These are phyloP conservation scores for Carex cristatella DNA, from an alignment of 176 grass and related monocot genomes.

Conservation along the genomic window DNA sequence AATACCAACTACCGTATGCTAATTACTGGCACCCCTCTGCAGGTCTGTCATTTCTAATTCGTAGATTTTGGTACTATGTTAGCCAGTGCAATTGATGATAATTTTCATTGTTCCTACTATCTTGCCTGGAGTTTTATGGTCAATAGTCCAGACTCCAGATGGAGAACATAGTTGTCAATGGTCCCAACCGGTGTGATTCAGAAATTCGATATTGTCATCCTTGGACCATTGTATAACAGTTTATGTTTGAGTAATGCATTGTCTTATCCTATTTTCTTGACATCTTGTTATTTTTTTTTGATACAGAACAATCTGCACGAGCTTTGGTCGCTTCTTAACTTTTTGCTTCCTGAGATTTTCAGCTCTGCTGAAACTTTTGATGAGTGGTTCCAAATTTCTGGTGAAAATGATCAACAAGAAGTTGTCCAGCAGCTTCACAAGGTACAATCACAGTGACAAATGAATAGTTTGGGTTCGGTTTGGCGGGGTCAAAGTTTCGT, in stretches of 20 bases:
- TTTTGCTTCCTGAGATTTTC: conserved; percentile 97
- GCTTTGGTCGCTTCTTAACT: conserved; percentile 98
- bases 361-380: conserved; percentile 98
- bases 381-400: conserved; percentile 98
- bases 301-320: conserved; percentile 97
- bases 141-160: not conserved
- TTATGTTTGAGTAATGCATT: not conserved
- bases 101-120: not conserved
- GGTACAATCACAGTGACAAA: conserved; percentile 20
- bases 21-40: conserved; percentile 91
- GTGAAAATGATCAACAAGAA: conserved; percentile 96
- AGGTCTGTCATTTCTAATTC: conserved; percentile 42
- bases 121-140: not conserved
- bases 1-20: conserved; percentile 97
- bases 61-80: not conserved
- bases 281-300: conserved; percentile 1
- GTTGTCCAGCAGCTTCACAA: conserved; percentile 99
- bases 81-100: not conserved
- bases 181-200: not conserved
- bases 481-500: too few species aligned
- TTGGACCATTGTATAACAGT: not conserved
- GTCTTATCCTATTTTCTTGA: not conserved
- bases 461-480: too few species aligned
- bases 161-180: not conserved
- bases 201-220: not conserved